A percentile compares a stretch with the other conserved stretches of the same genome.
phyloP scores from a whole-genome alignment of 169 alveolate genomes.

The Plasmodium relictum region DNA sequence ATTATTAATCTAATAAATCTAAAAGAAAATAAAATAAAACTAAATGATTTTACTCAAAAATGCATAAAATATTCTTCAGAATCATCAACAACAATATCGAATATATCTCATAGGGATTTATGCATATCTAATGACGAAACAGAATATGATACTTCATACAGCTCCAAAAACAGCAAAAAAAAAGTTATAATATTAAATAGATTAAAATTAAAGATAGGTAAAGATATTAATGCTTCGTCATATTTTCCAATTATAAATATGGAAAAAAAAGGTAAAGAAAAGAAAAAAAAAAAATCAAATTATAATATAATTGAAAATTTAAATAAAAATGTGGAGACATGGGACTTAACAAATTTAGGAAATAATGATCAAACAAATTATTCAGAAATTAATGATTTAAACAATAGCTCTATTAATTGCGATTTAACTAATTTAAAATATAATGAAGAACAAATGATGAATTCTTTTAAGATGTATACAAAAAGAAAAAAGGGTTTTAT shows the following conservation, averaged over 20 bases:
- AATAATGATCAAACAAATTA: neutral
- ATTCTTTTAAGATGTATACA: slow-evolving; percentile 54
- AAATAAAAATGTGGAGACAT: neutral
- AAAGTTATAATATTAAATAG: slow-evolving; percentile 24
- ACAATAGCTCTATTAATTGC: slow-evolving; percentile 2
- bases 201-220: slow-evolving; percentile 22
- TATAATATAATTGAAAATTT: neutral
- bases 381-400: neutral
- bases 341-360: neutral
- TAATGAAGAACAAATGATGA: slow-evolving; percentile 21
- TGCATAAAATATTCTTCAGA: neutral
- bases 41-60: neutral
- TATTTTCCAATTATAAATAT: neutral
- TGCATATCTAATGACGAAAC: slow-evolving; percentile 47
- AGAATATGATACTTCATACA: slow-evolving; percentile 15
- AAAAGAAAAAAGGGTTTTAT: slow-evolving; percentile 60
- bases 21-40: neutral
- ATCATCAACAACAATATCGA: slow-evolving; percentile 58
- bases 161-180: neutral
- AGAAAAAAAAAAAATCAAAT: neutral
- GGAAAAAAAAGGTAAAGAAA: slow-evolving; percentile 5
- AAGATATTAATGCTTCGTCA: neutral
- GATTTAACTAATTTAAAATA: slow-evolving; percentile 60
- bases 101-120: slow-evolving; percentile 42
- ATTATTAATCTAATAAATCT: neutral